Base-by-base conservation (phyloP, 331 rosid species). In the Ulmus americana region DNA sequence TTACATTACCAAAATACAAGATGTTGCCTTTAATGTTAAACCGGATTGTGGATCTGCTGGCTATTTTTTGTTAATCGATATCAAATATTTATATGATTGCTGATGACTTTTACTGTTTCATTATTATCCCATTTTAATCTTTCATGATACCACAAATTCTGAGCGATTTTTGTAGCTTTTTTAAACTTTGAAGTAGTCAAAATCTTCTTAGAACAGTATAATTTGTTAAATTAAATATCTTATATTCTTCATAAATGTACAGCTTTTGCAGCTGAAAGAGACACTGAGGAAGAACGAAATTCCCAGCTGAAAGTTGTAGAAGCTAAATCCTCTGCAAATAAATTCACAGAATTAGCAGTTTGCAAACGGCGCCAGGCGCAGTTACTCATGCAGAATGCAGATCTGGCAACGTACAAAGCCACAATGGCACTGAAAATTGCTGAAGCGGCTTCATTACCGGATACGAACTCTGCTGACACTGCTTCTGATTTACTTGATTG, bases 401-500 rank as follows among this genome's bases (percentile, higher is more conserved):
- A 94, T 79, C 58, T 94, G 77, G 88, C 86, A 2, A 74, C 88
- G 28, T 87, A 80, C 72, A 94, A 80, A 84, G 97, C 99, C n/a
- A 58, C 79, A 39, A 79, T 85, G 88, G 83, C 88, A 8, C 54
- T 85, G 7, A 84, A 79, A 70, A 84, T 90, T 67, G 97, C 97
- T 2, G 88, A 85, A 77, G 95, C 88, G 43, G 90, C 94, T n/a
- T 65, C 28, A 54, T 79, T 74, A 48, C 70, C 81, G 0, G 86
- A 81, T 50, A 78, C 88, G 46, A 66, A 80, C 0, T 82, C 83
- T 6, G 82, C 67, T 2, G 69, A 80, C 6, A 84, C 86, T 0
- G 85, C 88, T 1, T 76, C 65, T 39, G 73, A 69, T 62, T 86
- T 89, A 61, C 94, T 92, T 68, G 85, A 86, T 77, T 82, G 83